Evolutionary conservation across 768 basidiomycete species (phyloP).

Genomic region (Zangia roseola): DNA sequence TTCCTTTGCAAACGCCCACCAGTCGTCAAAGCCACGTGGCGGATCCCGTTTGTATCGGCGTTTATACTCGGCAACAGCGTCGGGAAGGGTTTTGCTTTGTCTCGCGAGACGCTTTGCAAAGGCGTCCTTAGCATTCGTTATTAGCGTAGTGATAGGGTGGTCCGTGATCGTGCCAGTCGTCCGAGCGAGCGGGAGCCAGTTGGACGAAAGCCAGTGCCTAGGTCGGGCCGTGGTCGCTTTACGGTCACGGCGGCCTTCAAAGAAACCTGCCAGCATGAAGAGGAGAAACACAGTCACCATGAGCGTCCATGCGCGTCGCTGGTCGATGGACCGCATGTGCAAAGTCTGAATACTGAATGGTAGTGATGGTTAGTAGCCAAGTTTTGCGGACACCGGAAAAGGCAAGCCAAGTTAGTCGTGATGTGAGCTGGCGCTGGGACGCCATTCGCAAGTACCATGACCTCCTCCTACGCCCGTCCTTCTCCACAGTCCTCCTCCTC

Average conservation of each 20-base stretch:
- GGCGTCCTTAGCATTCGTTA: slow-evolving; percentile 77
- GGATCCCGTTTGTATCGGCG: slow-evolving; percentile 75
- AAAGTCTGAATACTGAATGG: too few relatives aligned
- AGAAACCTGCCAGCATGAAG: slow-evolving; percentile 52
- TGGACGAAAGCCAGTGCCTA: slow-evolving; percentile 18
- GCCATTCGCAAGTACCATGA: slow-evolving; percentile 17
- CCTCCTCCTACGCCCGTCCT: slow-evolving; percentile 16
- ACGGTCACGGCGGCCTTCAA: slow-evolving; percentile 35
- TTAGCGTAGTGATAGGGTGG: slow-evolving; percentile 85
- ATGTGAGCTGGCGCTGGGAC: slow-evolving; percentile 19
- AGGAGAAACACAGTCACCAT: slow-evolving; percentile 41
- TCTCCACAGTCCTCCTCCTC: slow-evolving; percentile 17
- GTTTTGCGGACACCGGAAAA: slow-evolving; percentile 13
- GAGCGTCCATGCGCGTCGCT: slow-evolving; percentile 40
- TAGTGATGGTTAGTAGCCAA: neutral
- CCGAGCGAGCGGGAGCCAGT: slow-evolving; percentile 21
- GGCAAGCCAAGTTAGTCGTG: slow-evolving; percentile 15
- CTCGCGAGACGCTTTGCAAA: slow-evolving; percentile 63
- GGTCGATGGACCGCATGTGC: slow-evolving; percentile 17
- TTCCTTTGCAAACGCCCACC: slow-evolving; percentile 79
- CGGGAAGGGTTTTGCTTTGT: slow-evolving; percentile 78
- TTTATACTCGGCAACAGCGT: slow-evolving; percentile 82
- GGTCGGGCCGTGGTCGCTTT: neutral
- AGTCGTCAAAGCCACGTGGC: slow-evolving; percentile 87
- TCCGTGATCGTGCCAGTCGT: slow-evolving; percentile 12